Evolutionary conservation across 1,139 yeast genomes (phyloP).

Genomic region (Casaregolazyma suthepensis): DNA sequence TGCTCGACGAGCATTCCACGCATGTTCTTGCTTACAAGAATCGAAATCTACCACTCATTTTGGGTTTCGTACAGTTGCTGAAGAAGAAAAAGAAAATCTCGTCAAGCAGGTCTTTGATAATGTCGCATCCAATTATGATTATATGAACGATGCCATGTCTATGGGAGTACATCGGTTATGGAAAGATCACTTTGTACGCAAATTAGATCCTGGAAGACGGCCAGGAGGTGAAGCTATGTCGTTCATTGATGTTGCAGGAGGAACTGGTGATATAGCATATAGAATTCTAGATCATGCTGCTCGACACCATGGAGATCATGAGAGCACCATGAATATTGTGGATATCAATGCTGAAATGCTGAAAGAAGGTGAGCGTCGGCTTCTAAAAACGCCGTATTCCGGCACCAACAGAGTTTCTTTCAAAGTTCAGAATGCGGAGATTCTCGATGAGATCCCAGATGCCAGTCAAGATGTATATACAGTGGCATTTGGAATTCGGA

Average conservation of each 20-base stretch:
- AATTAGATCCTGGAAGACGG: slow-evolving; percentile 89
- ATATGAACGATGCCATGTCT: slow-evolving; percentile 98
- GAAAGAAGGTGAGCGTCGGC: slow-evolving; percentile 79
- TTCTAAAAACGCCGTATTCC: slow-evolving; percentile 44
- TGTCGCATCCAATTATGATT: slow-evolving; percentile 89
- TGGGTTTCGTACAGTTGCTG: slow-evolving; percentile 82
- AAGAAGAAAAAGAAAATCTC: slow-evolving; percentile 69
- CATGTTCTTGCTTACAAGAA: background rate
- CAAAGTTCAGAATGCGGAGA: slow-evolving; percentile 89
- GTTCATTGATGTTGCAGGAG: slow-evolving; percentile 96
- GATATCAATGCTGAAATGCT: slow-evolving; percentile 97
- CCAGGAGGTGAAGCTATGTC: slow-evolving; percentile 81
- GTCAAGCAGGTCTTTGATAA: slow-evolving; percentile 90
- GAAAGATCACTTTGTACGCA: slow-evolving; percentile 84
- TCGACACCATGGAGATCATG: slow-evolving; percentile 63
- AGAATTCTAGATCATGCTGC: slow-evolving; percentile 91
- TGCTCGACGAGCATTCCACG: background rate
- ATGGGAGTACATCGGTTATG: slow-evolving; percentile 91
- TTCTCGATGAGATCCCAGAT: slow-evolving; percentile 73
- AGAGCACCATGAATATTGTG: slow-evolving; percentile 80
- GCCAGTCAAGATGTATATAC: slow-evolving; percentile 93
- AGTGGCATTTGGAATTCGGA: slow-evolving; percentile 94
- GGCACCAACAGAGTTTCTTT: slow-evolving; percentile 57
- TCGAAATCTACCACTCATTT: slow-evolving; percentile 67
- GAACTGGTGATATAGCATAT: slow-evolving; percentile 97